Evolutionary conservation across 169 alveolate species (phyloP).

Genomic region (Toxoplasma gondii): DNA sequence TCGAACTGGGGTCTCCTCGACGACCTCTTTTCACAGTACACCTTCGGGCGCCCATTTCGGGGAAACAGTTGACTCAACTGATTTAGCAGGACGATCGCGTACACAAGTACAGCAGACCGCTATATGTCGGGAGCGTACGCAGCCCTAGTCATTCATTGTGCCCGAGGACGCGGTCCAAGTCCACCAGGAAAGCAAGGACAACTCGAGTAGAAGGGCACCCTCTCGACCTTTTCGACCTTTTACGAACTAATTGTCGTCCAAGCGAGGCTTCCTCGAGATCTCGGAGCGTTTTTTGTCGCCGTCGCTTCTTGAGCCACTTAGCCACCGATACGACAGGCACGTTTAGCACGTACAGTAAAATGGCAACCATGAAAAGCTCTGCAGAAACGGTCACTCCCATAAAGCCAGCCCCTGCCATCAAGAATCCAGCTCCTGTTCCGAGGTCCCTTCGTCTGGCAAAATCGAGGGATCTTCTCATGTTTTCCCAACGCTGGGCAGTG

Average conservation of each 20-base stretch:
- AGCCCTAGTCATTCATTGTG: too few relatives aligned
- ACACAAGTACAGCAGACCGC: too few relatives aligned
- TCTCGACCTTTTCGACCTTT: not conserved
- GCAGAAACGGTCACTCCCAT: not conserved
- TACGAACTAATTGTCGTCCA: not conserved
- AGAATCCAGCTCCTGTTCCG: not conserved
- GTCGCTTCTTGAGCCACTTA: not conserved
- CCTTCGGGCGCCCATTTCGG: too few relatives aligned
- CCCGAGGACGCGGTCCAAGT: not conserved
- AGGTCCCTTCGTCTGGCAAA: not conserved
- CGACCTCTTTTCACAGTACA: too few relatives aligned
- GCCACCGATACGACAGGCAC: not conserved
- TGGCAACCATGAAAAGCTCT: not conserved
- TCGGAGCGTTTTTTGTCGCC: not conserved
- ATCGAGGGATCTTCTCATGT: not conserved
- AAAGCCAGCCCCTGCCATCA: constrained; percentile 3
- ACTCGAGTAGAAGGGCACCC: not conserved
- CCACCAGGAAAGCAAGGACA: not conserved
- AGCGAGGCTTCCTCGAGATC: too few relatives aligned
- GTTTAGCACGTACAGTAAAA: not conserved
- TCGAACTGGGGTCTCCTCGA: too few relatives aligned
- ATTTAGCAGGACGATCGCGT: too few relatives aligned
- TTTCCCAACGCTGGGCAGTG: not conserved
- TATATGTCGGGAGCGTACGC: too few relatives aligned
- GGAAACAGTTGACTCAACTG: too few relatives aligned